Conservation (phyloP, 2,329 filamentous ascomycete species). For the Xylaria digitata region DNA sequence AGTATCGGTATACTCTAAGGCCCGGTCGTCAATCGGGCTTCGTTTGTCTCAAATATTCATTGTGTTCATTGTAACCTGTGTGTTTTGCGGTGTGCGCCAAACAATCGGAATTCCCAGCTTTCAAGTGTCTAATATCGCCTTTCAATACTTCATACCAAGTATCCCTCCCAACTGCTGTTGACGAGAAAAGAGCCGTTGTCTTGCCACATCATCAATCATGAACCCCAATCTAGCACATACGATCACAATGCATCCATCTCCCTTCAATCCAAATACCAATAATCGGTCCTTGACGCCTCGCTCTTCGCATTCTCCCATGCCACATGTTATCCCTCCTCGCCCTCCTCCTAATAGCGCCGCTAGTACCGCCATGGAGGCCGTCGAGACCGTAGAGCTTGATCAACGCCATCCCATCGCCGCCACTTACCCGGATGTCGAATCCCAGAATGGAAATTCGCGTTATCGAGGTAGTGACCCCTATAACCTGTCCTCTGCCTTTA, state of each 20-base stretch:
- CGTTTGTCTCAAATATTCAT: not conserved
- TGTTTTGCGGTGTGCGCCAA: constrained; percentile 8
- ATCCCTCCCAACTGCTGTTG: not conserved
- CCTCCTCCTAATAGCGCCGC: constrained; percentile 50
- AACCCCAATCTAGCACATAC: constrained; percentile 56
- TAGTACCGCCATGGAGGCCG: constrained; percentile 60
- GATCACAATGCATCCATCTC: constrained; percentile 58
- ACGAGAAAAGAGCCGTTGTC: not conserved
- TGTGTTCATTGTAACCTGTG: not conserved
- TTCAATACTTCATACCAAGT: not conserved
- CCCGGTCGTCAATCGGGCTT: not conserved
- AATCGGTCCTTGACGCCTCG: constrained; percentile 34
- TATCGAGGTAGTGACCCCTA: constrained; percentile 81
- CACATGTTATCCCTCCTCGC: constrained; percentile 30
- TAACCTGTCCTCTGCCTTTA: constrained; percentile 79
- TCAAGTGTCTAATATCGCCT: not conserved
- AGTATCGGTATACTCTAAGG: not conserved
- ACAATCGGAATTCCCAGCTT: constrained; percentile 2
- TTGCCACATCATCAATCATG: constrained; percentile 50
- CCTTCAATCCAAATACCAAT: constrained; percentile 49
- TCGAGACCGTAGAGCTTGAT: constrained; percentile 47
- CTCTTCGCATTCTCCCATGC: constrained; percentile 44
- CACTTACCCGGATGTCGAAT: constrained; percentile 59
- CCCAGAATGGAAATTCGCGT: constrained; percentile 46
- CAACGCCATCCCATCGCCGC: constrained; percentile 51